Evolutionary conservation across 2,329 filamentous ascomycete genomes (phyloP), one percentile per base, ranked within the genome.

Genomic region (Microsporum ferrugineum): DNA sequence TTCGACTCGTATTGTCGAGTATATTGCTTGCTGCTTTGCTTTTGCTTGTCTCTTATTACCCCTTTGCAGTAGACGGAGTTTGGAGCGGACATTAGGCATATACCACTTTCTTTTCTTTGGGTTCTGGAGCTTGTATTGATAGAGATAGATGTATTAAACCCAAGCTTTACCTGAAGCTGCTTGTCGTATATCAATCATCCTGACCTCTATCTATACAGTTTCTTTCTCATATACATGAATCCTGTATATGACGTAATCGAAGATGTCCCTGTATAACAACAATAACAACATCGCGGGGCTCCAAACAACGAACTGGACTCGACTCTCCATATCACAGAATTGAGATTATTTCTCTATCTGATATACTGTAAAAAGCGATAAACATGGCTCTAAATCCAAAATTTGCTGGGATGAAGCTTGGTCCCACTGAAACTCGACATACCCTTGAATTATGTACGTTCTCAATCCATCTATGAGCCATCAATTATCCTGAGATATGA

Each of bases 311-410:
- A 53, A 34, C 17, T 23, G 17, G 17, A 23, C 17, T 23, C 8
- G 5, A 34, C 49, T 31, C 12, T 12, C n/a, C 1, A 2, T 6
- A 14, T 14, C n/a, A 43, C n/a, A 43, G 10, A 5, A 12, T 43
- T 5, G n/a, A 4, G 39, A 14, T 12, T 14, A 14, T 5, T 17
- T 43, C 17, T 23, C 17, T 23, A 43, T 14, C 4, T 43, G 4
- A 43, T 12, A 10, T 43, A 43, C 12, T 43, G 6, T 14, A 17
- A 12, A 43, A 5, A 5, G 6, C n/a, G 12, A 2, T 5, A 41
- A 49, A 33, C 59, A 85, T 86, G 83, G 78, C 83, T 60, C 77
- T 85, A 62, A 77, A 80, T 65, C 83, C 82, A 29, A 82, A 80
- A 66, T 85, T 83, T 70, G 77, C 78, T 3, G 83, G 83, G 57